Base-by-base conservation (phyloP, 2,329 filamentous ascomycete genomes). In the Geosmithia flava region DNA sequence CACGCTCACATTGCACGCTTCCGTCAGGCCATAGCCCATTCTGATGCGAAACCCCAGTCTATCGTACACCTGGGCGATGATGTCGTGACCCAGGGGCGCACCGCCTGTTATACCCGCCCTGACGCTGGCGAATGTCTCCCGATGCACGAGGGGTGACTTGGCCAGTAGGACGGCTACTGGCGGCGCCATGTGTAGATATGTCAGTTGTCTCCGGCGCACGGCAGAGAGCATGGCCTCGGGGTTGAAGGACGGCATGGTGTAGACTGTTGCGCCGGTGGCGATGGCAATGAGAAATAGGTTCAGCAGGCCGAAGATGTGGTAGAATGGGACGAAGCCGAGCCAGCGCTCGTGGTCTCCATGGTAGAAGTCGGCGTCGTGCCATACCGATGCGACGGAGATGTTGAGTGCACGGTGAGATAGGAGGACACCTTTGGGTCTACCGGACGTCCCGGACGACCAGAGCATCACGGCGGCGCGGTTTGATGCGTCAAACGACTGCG, bases 21-120 rank as follows among this genome's bases (percentile, higher is more conserved):
- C 85, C 13, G 83, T 87, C 76, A 88, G 83, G 1, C 85, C 85
- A 72, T 83, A 88, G 1, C 83, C 85, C 58, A 87, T 76, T 58
- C 66, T 53, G 10, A 68, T 53, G 2, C 61, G 55, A 55, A 71
- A 64, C 59, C 78, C 83, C 23, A 80, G 62, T 23, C 68, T 68
- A 56, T 81, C 74, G 58, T 82, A 80, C 15, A 81, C 75, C 54
- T 83, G 76, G 33, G 68, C 68, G 43, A 72, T 72, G 13, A 78
- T 68, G 53, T 81, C 72, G 42, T 68, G 67, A 1, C 70, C 69
- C 3, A 81, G 60, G 0, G 83, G 83, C 3, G 84, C 84, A 3
- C 83, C 83, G 40, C 84, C 84, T 45, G 71, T 76, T 0, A 69
- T 67, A 1, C 80, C 68, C 0, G 55, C 57, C 29, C 73, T 66